phyloP scores from a whole-genome alignment of 768 basidiomycete genomes.

The Hemileccinum rubropunctum region DNA sequence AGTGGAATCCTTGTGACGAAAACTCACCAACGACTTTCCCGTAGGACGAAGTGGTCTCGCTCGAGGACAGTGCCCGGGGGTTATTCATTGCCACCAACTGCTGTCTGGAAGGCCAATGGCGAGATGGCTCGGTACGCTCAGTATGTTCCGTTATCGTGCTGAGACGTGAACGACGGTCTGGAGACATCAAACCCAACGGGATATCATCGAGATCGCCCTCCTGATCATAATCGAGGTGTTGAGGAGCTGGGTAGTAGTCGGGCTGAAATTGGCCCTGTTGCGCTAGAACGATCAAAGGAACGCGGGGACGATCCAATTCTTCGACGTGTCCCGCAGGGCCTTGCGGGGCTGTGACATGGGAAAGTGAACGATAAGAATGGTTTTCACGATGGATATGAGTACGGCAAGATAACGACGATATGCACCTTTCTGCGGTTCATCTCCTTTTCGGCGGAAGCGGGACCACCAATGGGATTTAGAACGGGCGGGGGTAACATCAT shows the following conservation, averaged over 20 bases:
- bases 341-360: conserved; percentile 19
- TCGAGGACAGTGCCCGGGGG: conserved; percentile 37
- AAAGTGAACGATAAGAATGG: conserved; percentile 22
- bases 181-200: conserved; percentile 34
- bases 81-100: conserved; percentile 38
- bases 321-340: conserved; percentile 21
- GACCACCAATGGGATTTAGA: conserved; percentile 34
- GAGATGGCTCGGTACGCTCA: conserved; percentile 60
- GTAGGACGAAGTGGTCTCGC: conserved; percentile 52
- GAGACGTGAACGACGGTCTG: conserved; percentile 37
- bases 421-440: conserved; percentile 58
- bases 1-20: neutral
- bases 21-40: conserved; percentile 58
- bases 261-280: conserved; percentile 48
- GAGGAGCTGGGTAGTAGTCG: conserved; percentile 25
- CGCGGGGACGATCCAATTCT: conserved; percentile 41
- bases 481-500: conserved; percentile 28
- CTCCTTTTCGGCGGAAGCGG: conserved; percentile 35
- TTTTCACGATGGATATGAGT: conserved; percentile 10
- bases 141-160: conserved; percentile 69
- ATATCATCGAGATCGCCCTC: conserved; percentile 26
- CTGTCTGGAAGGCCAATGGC: conserved; percentile 44
- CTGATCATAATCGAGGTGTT: conserved; percentile 21
- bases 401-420: conserved; percentile 31
- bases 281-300: conserved; percentile 60